Percentiles rank a stretch among this genome's conserved stretches.
phyloP scores from a whole-genome alignment of 495 filamentous ascomycete species.

The Penicillium goetzii region DNA sequence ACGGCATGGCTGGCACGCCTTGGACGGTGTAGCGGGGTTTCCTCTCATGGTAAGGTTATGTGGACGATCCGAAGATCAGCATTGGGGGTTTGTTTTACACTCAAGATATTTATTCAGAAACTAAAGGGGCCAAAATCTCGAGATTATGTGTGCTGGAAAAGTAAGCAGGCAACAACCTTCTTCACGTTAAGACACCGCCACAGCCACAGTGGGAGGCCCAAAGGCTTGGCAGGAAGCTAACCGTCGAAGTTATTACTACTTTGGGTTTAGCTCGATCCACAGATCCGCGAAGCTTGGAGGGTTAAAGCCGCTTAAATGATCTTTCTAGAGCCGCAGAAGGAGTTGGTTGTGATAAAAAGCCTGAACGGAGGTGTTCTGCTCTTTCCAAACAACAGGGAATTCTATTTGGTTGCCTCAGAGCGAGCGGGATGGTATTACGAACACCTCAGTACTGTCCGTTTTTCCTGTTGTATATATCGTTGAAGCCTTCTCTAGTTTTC shows the following conservation, averaged over 20 bases:
- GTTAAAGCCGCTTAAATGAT: background rate
- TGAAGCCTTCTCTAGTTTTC: no score
- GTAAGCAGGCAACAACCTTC: conserved; percentile 2
- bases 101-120: background rate
- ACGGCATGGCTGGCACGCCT: conserved; percentile 11
- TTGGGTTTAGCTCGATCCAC: background rate
- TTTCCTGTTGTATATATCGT: no score
- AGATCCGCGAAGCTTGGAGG: background rate
- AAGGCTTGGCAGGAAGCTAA: background rate
- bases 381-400: no score
- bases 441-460: no score
- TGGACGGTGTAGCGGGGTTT: conserved; percentile 10
- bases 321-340: background rate
- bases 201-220: background rate
- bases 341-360: background rate
- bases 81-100: background rate
- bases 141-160: background rate
- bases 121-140: background rate
- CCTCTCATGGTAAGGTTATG: conserved; percentile 4
- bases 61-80: background rate
- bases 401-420: no score
- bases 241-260: background rate
- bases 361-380: no score
- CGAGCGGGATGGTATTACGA: no score
- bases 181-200: background rate